phyloP scores from a whole-genome alignment of 805 yeast genomes.

The Blastobotrys chiropterorum region DNA sequence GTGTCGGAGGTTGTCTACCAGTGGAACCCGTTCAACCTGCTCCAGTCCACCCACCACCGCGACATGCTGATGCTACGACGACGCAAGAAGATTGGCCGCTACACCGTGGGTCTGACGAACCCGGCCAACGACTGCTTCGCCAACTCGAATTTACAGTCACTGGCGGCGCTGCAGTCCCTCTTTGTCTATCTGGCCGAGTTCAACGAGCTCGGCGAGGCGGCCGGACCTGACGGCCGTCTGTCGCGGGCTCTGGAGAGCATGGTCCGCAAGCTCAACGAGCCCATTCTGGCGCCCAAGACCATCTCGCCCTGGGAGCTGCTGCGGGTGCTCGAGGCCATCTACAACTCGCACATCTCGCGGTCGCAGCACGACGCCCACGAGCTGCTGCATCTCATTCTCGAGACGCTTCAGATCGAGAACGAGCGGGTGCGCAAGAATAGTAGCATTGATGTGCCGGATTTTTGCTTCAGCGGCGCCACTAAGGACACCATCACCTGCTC shows the following conservation, averaged over 20 bases:
- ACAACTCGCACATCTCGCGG: conserved; percentile 65
- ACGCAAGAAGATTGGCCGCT: conserved; percentile 32
- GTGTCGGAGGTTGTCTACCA: not conserved
- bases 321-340: conserved; percentile 63
- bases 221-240: conserved; percentile 9
- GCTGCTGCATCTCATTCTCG: conserved; percentile 71
- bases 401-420: conserved; percentile 67
- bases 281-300: conserved; percentile 46
- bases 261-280: conserved; percentile 48
- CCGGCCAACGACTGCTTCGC: conserved; percentile 89
- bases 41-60: not conserved
- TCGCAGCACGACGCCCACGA: conserved; percentile 96
- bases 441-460: conserved; percentile 41
- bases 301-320: conserved; percentile 76
- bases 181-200: conserved; percentile 20
- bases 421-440: conserved; percentile 15
- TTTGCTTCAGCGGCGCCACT: conserved; percentile 68
- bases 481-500: conserved; percentile 66
- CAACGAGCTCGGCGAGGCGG: conserved; percentile 4
- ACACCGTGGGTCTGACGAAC: conserved; percentile 79
- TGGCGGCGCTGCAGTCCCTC: conserved; percentile 25
- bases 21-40: conserved; percentile 5
- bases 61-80: conserved; percentile 15
- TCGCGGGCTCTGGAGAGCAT: conserved; percentile 19
- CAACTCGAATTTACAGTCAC: conserved; percentile 73